These are phyloP conservation scores for Termitomyces sp. DNA, from an alignment of 768 basidiomycete species.

Conservation along the genomic window DNA sequence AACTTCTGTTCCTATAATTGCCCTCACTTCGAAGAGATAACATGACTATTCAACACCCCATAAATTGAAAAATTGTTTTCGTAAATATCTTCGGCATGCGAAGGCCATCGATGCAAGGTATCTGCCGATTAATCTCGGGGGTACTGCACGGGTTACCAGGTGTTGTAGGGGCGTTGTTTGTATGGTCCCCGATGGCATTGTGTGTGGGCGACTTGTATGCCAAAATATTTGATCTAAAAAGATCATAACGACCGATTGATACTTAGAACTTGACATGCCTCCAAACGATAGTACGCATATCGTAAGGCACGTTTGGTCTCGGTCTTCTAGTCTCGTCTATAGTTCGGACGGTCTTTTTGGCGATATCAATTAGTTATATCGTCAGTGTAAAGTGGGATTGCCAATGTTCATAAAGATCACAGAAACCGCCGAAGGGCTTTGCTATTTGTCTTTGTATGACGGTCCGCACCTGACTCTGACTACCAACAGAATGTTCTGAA, in stretches of 20 bases:
- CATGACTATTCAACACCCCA: no score
- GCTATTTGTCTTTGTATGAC: no score
- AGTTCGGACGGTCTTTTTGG: neutral
- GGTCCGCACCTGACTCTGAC: no score
- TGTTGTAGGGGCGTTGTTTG: constrained; percentile 44
- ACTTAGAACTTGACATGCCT: no score
- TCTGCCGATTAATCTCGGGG: constrained; percentile 43
- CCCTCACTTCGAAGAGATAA: no score
- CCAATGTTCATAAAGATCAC: no score
- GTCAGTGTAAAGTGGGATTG: no score
- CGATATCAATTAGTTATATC: neutral
- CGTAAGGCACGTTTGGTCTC: neutral
- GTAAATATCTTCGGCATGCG: constrained; percentile 2
- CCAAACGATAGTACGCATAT: neutral
- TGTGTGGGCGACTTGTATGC: constrained; percentile 54
- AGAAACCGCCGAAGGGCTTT: no score
- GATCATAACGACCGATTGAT: no score
- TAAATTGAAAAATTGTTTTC: neutral
- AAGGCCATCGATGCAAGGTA: constrained; percentile 20
- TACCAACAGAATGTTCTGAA: no score
- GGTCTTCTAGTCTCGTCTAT: neutral
- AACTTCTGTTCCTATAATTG: no score
- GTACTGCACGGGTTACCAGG: constrained; percentile 37
- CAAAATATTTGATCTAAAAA: neutral
- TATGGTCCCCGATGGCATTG: constrained; percentile 39